Evolutionary conservation across 306 rosid species (phyloP).

Genomic region (Glycyrrhiza uralensis): DNA sequence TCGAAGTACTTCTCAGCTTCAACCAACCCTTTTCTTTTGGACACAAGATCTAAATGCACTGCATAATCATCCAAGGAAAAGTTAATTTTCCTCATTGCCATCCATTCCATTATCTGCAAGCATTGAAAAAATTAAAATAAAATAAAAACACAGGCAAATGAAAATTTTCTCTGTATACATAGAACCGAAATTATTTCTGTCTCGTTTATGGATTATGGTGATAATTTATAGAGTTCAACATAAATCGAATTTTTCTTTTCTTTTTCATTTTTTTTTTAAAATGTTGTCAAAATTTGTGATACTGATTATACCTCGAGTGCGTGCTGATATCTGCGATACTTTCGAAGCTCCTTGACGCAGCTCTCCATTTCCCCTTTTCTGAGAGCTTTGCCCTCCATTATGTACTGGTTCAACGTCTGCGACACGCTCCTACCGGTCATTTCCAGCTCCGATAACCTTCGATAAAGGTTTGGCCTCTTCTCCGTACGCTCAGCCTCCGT

Average conservation of each 20-base stretch:
- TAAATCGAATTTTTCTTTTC: background rate
- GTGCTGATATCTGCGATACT: constrained; percentile 41
- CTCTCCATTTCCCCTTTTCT: constrained; percentile 41
- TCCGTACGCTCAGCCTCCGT: constrained; percentile 15
- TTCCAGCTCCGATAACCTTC: constrained; percentile 52
- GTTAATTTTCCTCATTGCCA: constrained; percentile 56
- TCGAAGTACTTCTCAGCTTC: constrained; percentile 70
- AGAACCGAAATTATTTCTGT: background rate
- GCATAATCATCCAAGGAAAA: constrained; percentile 54
- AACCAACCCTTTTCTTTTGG: constrained; percentile 55
- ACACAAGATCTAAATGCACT: constrained; percentile 56
- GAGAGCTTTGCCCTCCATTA: constrained; percentile 54
- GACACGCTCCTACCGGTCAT: constrained; percentile 56
- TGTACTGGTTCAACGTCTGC: constrained; percentile 50
- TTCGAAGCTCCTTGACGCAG: constrained; percentile 61
- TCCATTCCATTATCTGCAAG: constrained; percentile 85
- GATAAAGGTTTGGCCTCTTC: constrained; percentile 36
- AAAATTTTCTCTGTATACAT: background rate
- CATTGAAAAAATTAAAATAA: background rate
- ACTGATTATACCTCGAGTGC: constrained; percentile 67
- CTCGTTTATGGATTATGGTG: background rate
- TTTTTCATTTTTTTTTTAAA: too few relatives aligned
- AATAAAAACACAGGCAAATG: background rate
- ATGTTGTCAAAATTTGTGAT: background rate
- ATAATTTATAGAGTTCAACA: background rate